phyloP scores from a whole-genome alignment of 768 basidiomycete genomes.

The Dentipellis sp. region DNA sequence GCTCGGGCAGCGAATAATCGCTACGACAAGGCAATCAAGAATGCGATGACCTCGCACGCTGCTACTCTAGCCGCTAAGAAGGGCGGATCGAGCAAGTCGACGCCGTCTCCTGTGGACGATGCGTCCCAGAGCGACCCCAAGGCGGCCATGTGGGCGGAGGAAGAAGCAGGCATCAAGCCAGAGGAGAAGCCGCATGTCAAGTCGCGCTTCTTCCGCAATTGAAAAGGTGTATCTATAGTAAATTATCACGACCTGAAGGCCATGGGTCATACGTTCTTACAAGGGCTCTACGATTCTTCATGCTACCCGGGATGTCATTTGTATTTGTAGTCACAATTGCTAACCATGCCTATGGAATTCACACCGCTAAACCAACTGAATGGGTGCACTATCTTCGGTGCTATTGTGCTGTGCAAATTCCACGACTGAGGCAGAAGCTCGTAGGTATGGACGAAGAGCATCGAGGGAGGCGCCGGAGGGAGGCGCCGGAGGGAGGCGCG shows the following conservation, averaged over 20 bases:
- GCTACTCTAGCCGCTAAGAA: background rate
- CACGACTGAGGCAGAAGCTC: too few species aligned
- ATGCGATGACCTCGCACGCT: background rate
- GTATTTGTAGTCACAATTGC: too few species aligned
- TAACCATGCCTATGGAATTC: too few species aligned
- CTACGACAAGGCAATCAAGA: conserved; percentile 2
- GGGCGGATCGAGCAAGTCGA: background rate
- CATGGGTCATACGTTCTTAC: too few species aligned
- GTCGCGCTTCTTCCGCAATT: background rate
- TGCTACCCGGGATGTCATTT: too few species aligned
- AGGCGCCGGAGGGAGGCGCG: too few species aligned
- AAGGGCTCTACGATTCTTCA: too few species aligned
- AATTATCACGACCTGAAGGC: background rate
- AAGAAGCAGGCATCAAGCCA: background rate
- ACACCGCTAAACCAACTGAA: too few species aligned
- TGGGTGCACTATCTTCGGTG: too few species aligned
- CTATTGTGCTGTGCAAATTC: too few species aligned
- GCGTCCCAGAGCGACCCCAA: background rate
- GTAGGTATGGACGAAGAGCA: too few species aligned
- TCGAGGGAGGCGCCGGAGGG: too few species aligned
- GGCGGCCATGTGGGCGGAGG: background rate
- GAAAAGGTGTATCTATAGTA: background rate
- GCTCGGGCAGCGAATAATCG: background rate
- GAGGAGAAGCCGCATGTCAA: background rate
- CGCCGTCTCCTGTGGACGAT: background rate